Conservation (phyloP, 2,329 filamentous ascomycete species). For the Trichoderma sp. region DNA sequence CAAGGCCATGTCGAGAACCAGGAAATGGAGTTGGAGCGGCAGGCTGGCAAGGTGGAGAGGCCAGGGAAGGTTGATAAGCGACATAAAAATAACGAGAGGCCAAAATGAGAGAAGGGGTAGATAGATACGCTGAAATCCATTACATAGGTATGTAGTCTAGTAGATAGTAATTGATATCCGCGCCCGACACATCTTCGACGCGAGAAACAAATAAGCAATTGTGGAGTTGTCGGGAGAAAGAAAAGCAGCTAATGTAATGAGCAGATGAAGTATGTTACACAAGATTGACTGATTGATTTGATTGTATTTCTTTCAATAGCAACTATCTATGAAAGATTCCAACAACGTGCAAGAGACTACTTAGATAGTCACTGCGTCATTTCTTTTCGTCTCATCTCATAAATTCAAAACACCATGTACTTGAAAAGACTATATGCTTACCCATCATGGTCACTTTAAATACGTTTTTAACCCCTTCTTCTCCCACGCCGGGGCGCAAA, state of each 20-base stretch:
- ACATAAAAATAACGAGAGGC: constrained; percentile 1
- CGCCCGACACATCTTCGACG: background rate
- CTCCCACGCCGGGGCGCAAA: background rate
- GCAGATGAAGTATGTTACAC: background rate
- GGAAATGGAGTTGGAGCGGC: background rate
- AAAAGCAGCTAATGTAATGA: background rate
- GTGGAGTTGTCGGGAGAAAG: background rate
- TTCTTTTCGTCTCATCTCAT: background rate
- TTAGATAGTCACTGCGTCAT: background rate
- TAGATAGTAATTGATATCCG: constrained; percentile 7
- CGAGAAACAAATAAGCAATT: background rate
- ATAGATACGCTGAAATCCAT: background rate
- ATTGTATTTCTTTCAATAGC: background rate
- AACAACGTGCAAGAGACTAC: background rate
- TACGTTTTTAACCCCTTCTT: background rate
- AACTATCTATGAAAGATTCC: background rate
- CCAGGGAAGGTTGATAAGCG: constrained; percentile 1
- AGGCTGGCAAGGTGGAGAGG: background rate
- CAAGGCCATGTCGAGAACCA: background rate
- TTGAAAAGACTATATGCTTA: background rate
- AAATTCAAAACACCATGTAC: background rate
- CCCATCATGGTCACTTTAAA: constrained; percentile 12
- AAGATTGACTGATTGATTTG: background rate
- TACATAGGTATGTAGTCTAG: background rate
- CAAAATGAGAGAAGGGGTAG: background rate